Base-by-base conservation (phyloP, 768 basidiomycete genomes). In the Kwoniella shandongensis region DNA sequence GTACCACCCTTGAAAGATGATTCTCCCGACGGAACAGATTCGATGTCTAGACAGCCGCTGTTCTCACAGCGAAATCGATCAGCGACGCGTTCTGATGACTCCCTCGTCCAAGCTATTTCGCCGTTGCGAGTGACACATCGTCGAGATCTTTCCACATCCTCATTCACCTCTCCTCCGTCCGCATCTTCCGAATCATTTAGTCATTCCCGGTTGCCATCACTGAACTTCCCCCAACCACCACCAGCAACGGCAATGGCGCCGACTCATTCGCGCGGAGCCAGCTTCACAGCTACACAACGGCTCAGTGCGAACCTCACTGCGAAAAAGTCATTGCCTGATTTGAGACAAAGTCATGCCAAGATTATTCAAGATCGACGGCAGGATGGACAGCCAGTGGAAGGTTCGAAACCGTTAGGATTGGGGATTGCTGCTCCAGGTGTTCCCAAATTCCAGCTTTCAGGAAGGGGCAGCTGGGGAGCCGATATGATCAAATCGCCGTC, bases 321-420 rank as follows among this genome's bases (percentile, higher is more conserved):
- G 30, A 92, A 90, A 80, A 89, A 92, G 77, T 91, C 89, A 55
- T 80, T 94, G 54, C 91, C 92, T 6, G 91, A 96, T 70, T 79
- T 94, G 44, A 83, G 88, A 25, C 83, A 77, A 46, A 75, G 70
- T 42, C 78, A 79, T 52, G 71, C 75, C 30, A 70, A 75, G 51
- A 79, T 78, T 60, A 73, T 78, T 8, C 64, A 66, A 23, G 78
- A 79, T 29, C 65, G 78, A 4, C 51, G 67, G 10, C 61, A 62
- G 23, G 59, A 62, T 25, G 64, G 57, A 5, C 39, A 51, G 23
- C 51, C 54, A 7, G 35, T 57, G 3, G 58, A 62, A 17, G 61
- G 63, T 25, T 48, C 45, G 39, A 50, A 64, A 23, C 51, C 59
- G 1, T 36, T 70, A 6, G 69, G 66, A n/a, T 35, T 70, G 8